These are phyloP conservation scores for Vitis hybrid DNA, from an alignment of 177 flowering plant species.

Conservation along the genomic window DNA sequence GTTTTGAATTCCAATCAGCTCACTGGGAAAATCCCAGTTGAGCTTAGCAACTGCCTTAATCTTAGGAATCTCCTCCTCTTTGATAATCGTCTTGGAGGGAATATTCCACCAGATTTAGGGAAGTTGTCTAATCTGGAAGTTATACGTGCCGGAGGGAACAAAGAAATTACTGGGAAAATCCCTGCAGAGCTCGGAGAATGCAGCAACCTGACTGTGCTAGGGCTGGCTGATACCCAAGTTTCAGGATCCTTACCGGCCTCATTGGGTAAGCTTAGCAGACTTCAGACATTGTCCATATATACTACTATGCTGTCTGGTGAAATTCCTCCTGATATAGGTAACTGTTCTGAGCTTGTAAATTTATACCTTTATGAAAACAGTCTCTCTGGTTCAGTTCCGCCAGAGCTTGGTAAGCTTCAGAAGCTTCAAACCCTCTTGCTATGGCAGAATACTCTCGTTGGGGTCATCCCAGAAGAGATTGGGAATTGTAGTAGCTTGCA, in stretches of 20 bases:
- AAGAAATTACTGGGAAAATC: conserved; percentile 34
- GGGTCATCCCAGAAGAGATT: conserved; percentile 48
- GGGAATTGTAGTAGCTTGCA: conserved; percentile 40
- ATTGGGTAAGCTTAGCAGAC: conserved; percentile 44
- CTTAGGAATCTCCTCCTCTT: conserved; percentile 36
- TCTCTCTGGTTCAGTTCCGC: conserved; percentile 52
- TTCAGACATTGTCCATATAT: conserved; percentile 46
- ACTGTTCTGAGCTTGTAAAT: conserved; percentile 49
- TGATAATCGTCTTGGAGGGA: conserved; percentile 39
- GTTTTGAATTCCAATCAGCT: conserved; percentile 45
- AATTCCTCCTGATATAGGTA: conserved; percentile 60
- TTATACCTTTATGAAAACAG: conserved; percentile 52
- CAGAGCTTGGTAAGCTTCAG: conserved; percentile 42
- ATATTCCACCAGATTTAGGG: conserved; percentile 37
- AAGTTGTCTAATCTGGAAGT: conserved; percentile 30
- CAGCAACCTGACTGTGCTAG: conserved; percentile 38
- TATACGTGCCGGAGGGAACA: conserved; percentile 51
- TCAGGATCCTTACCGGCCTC: conserved; percentile 49
- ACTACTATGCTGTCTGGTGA: conserved; percentile 53
- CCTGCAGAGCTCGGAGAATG: conserved; percentile 49
- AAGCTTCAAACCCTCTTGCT: conserved; percentile 45
- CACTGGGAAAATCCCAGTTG: conserved; percentile 50
- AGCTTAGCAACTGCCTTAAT: conserved; percentile 28
- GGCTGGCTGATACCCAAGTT: conserved; percentile 48
- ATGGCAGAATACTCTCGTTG: conserved; percentile 57